These are phyloP conservation scores for Gautieria morchelliformis DNA, from an alignment of 768 basidiomycete genomes.

Conservation along the genomic window DNA sequence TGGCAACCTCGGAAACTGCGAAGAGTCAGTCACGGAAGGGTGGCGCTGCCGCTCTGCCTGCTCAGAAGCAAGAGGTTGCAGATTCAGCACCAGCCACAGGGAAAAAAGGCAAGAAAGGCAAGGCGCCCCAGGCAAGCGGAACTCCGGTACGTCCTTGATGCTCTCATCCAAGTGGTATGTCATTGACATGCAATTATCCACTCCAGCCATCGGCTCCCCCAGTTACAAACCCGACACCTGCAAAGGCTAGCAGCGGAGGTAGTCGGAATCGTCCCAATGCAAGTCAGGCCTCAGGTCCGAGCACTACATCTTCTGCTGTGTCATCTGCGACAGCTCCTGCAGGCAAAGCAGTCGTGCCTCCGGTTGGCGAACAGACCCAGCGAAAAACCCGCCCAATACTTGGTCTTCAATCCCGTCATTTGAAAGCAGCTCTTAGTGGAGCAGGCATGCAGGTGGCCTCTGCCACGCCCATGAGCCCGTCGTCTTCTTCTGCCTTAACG, in stretches of 20 bases:
- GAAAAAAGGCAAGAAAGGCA: conserved; percentile 10
- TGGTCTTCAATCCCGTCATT: conserved; percentile 55
- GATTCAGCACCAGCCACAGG: conserved; percentile 16
- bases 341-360: neutral
- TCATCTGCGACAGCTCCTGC: conserved; percentile 9
- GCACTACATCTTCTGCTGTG: conserved; percentile 9
- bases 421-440: conserved; percentile 63
- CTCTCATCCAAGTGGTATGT: conserved; percentile 1
- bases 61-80: conserved; percentile 31
- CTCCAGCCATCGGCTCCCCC: neutral
- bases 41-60: conserved; percentile 20
- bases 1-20: conserved; percentile 22
- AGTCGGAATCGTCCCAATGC: neutral
- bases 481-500: conserved; percentile 11
- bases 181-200: neutral
- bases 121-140: conserved; percentile 8
- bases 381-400: conserved; percentile 49
- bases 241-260: neutral
- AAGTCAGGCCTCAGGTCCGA: neutral
- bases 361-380: neutral
- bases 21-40: conserved; percentile 11
- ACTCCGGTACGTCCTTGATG: neutral
- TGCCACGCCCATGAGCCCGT: conserved; percentile 9
- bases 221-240: neutral
- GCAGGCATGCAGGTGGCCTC: conserved; percentile 33